Evolutionary conservation across 2,329 filamentous ascomycete genomes (phyloP).

Genomic region (Westerdykella ornata): DNA sequence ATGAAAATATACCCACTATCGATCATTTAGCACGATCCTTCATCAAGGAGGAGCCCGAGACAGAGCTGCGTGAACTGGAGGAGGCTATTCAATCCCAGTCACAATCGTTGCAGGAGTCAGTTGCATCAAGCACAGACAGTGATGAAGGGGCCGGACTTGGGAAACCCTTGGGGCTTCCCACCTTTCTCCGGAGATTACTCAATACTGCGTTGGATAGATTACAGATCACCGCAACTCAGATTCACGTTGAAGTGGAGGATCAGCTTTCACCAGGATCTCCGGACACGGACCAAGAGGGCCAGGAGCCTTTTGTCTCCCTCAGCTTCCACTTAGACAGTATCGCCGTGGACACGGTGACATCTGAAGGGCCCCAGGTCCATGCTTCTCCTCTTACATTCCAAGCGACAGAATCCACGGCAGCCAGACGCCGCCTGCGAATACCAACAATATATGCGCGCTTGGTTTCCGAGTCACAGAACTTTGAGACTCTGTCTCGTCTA

Average conservation of each 20-base stretch:
- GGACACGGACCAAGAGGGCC: constrained; percentile 45
- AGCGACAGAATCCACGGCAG: constrained; percentile 35
- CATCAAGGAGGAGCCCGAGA: constrained; percentile 60
- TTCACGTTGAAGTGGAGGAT: constrained; percentile 60
- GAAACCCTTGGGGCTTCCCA: constrained; percentile 60
- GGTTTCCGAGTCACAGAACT: constrained; percentile 61
- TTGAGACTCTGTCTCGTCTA: constrained; percentile 54
- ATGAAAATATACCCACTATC: constrained; percentile 55
- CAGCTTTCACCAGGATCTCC: constrained; percentile 45
- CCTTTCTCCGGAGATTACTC: constrained; percentile 64
- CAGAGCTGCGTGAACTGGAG: constrained; percentile 62
- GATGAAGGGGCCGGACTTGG: constrained; percentile 64
- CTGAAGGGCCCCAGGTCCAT: constrained; percentile 21
- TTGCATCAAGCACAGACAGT: constrained; percentile 54
- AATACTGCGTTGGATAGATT: constrained; percentile 68
- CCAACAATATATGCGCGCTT: constrained; percentile 58
- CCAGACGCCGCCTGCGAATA: constrained; percentile 60
- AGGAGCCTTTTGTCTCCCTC: constrained; percentile 52
- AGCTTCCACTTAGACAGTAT: constrained; percentile 60
- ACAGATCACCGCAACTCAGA: constrained; percentile 58
- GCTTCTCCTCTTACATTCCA: constrained; percentile 10
- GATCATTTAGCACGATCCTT: constrained; percentile 72
- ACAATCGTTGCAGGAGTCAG: constrained; percentile 56
- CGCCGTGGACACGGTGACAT: constrained; percentile 57
- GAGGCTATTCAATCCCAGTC: constrained; percentile 59